phyloP scores from a whole-genome alignment of 2,329 filamentous ascomycete genomes.

The Rugonectria rugulosa region DNA sequence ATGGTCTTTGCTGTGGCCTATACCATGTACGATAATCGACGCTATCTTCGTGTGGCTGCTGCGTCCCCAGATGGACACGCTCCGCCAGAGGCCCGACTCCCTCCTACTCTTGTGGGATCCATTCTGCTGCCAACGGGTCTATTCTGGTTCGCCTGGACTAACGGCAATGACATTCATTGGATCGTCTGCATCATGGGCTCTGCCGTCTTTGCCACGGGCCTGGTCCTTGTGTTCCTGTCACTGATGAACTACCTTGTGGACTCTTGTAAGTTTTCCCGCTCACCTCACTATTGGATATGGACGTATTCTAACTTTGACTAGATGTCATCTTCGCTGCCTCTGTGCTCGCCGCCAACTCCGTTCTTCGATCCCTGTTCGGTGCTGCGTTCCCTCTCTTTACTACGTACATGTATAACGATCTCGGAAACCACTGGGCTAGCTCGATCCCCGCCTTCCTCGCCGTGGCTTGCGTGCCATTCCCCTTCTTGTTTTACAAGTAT shows the following conservation, averaged over 20 bases:
- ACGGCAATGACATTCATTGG: conserved; percentile 63
- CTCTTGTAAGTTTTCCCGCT: conserved; percentile 49
- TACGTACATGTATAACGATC: conserved; percentile 60
- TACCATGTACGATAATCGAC: conserved; percentile 60
- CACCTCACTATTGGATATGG: not conserved
- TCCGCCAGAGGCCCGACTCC: conserved; percentile 69
- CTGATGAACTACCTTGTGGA: conserved; percentile 74
- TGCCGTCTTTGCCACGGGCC: conserved; percentile 60
- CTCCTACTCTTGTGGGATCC: conserved; percentile 66
- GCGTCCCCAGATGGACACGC: conserved; percentile 61
- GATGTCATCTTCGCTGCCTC: conserved; percentile 80
- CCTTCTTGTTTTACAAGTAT: conserved; percentile 79
- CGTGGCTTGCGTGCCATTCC: conserved; percentile 74
- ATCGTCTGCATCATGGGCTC: conserved; percentile 56
- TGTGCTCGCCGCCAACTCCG: conserved; percentile 74
- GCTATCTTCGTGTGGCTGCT: conserved; percentile 55
- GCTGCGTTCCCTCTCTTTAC: conserved; percentile 79
- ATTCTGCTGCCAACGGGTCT: conserved; percentile 66
- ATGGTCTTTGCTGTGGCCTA: conserved; percentile 65
- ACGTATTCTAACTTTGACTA: conserved; percentile 10
- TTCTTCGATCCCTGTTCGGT: conserved; percentile 76
- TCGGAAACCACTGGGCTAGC: conserved; percentile 80
- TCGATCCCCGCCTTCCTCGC: conserved; percentile 78
- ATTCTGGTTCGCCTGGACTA: conserved; percentile 74
- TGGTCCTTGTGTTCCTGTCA: conserved; percentile 71